A percentile compares a stretch with the other conserved stretches of the same genome.
Evolutionary conservation across 495 filamentous ascomycete genomes (phyloP).

Genomic region (Penicillium mononematosum): DNA sequence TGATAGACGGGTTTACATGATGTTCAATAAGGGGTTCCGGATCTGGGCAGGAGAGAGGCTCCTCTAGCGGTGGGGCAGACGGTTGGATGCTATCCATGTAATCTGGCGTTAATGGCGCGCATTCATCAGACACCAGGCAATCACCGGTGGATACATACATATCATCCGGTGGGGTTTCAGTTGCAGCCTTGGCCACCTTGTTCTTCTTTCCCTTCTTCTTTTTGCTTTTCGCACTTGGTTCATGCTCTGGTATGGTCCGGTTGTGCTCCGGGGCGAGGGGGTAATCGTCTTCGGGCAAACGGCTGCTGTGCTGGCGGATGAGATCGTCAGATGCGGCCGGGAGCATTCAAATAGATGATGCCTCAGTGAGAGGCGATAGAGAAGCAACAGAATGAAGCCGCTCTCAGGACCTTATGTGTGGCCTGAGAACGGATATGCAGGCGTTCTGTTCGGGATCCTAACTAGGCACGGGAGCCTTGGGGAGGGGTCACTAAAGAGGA

Average conservation of each 20-base stretch:
- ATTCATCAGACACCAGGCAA: slow-evolving; percentile 11
- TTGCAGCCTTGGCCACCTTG: slow-evolving; percentile 39
- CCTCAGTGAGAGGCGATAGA: slow-evolving; percentile 34
- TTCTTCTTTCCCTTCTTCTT: slow-evolving; percentile 48
- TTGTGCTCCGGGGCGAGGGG: slow-evolving; percentile 30
- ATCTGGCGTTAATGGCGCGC: slow-evolving; percentile 6
- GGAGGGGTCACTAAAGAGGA: slow-evolving; percentile 1
- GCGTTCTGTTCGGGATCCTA: slow-evolving; percentile 12
- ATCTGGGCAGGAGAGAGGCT: slow-evolving; percentile 41
- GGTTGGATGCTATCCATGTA: slow-evolving; percentile 25
- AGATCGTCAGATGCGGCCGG: slow-evolving; percentile 48
- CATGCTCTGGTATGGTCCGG: slow-evolving; percentile 36
- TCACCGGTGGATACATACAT: slow-evolving; percentile 35
- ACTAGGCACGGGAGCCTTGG: slow-evolving; percentile 2
- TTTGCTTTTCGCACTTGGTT: slow-evolving; percentile 43
- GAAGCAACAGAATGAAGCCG: slow-evolving; percentile 23
- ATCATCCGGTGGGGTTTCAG: slow-evolving; percentile 39
- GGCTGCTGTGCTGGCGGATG: slow-evolving; percentile 46
- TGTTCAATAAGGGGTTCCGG: slow-evolving; percentile 23
- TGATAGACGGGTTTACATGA: slow-evolving; percentile 32
- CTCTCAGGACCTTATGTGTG: slow-evolving; percentile 36
- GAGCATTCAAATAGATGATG: slow-evolving; percentile 46
- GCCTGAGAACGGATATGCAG: slow-evolving; percentile 41
- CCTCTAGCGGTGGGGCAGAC: slow-evolving; percentile 32
- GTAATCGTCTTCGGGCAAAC: slow-evolving; percentile 39